Percentiles rank a stretch among this genome's conserved stretches.
Evolutionary conservation across 768 basidiomycete species (phyloP).

Genomic region (Vararia minispora): DNA sequence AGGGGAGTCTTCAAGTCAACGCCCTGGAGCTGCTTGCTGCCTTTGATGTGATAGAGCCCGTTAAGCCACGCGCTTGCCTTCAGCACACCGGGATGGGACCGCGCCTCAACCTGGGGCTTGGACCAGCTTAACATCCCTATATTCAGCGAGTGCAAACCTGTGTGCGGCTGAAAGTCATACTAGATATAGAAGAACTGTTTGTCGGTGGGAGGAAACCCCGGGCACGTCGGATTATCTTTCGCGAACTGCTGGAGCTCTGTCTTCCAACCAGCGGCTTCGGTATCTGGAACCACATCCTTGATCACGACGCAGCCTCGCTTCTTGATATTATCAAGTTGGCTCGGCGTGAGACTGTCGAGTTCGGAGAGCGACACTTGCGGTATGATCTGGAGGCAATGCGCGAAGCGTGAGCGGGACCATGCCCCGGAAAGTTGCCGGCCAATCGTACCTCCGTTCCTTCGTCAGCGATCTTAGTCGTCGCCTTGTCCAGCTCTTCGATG

Average conservation of each 20-base stretch:
- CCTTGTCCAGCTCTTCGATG: constrained; percentile 35
- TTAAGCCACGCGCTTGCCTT: constrained; percentile 49
- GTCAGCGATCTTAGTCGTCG: constrained; percentile 32
- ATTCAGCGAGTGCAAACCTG: not conserved
- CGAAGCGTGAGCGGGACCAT: not conserved
- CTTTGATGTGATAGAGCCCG: constrained; percentile 42
- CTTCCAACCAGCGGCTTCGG: constrained; percentile 49
- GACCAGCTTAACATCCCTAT: constrained; percentile 31
- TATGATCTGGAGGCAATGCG: constrained; percentile 31
- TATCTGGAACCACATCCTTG: constrained; percentile 44
- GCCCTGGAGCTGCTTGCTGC: constrained; percentile 28
- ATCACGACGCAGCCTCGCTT: constrained; percentile 51
- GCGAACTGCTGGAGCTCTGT: constrained; percentile 43
- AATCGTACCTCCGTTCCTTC: constrained; percentile 37
- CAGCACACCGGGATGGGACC: constrained; percentile 56
- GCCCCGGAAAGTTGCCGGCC: not conserved
- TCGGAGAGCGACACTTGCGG: constrained; percentile 52
- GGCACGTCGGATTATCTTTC: constrained; percentile 40
- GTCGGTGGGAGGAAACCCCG: constrained; percentile 42
- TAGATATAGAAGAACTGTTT: constrained; percentile 70
- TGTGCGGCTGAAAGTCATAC: constrained; percentile 24
- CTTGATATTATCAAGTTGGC: constrained; percentile 38
- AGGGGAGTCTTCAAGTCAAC: constrained; percentile 54
- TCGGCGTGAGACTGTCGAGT: constrained; percentile 32
- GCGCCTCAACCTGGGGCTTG: constrained; percentile 51